Percentiles rank a stretch among this genome's conserved stretches.
Evolutionary conservation across 257 asterid species (phyloP).

Genomic region (Capsicum rhomboideum): DNA sequence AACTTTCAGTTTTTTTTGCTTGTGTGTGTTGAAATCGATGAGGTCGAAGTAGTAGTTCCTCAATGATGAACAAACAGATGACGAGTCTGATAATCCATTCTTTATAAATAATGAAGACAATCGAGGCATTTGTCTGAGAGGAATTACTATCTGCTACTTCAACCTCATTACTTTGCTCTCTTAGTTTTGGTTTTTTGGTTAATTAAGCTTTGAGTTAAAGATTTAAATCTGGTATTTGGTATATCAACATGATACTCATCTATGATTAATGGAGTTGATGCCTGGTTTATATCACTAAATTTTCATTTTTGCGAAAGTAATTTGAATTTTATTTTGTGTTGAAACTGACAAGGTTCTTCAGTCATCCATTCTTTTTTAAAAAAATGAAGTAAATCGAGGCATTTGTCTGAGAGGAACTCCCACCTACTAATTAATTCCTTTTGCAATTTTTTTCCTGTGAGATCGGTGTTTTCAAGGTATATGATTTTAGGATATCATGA

Average conservation of each 20-base stretch:
- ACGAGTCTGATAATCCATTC: conserved; percentile 95
- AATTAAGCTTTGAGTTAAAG: too few relatives aligned
- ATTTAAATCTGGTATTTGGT: too few relatives aligned
- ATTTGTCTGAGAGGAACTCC: conserved; percentile 75
- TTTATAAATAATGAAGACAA: conserved; percentile 48
- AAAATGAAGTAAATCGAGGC: conserved; percentile 78
- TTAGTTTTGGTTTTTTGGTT: neutral
- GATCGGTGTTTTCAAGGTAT: neutral
- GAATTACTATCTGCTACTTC: conserved; percentile 3
- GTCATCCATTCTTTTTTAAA: conserved; percentile 54
- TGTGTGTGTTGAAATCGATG: too few relatives aligned
- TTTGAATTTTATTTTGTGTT: too few relatives aligned
- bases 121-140: conserved; percentile 98
- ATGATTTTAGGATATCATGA: neutral
- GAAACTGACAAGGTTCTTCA: too few relatives aligned
- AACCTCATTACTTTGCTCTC: neutral
- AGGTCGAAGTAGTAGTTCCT: conserved; percentile 30
- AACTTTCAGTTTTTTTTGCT: neutral
- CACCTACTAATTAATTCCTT: neutral
- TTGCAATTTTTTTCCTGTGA: neutral
- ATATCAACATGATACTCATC: too few relatives aligned
- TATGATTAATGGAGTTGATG: too few relatives aligned
- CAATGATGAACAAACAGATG: conserved; percentile 67
- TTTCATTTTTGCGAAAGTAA: too few relatives aligned
- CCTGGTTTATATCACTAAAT: too few relatives aligned